Base-by-base conservation (phyloP, 495 filamentous ascomycete genomes). In the Neurospora sp. region DNA sequence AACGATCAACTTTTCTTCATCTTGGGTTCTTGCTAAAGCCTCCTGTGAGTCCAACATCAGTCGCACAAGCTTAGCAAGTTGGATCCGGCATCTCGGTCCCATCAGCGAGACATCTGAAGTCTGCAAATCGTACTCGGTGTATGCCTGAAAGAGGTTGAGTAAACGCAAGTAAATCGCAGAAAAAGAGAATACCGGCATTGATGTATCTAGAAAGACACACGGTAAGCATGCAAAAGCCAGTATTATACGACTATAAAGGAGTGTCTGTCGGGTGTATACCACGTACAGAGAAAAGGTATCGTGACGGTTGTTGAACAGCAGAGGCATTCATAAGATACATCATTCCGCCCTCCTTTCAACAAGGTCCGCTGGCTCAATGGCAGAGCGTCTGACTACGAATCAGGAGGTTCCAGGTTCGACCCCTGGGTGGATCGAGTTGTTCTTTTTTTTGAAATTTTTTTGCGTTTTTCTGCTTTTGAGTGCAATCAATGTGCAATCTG, bases 281-380 rank as follows among this genome's bases (percentile, higher is more conserved):
- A 54, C 4, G 1, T 54, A 54, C 5, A 27, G 5, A 54, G 48
- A 1, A 59, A 12, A 31, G 11, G 1, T 62, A 27, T 62, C 54
- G 14, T 7, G 6, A 35, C 14, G 27, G 23, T 16, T 31, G 6
- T 3, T 7, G 27, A 18, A 12, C 20, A 0, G 1, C 3, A 9
- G 1, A 35, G 12, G 1, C 2, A 1, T 18, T 66, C 12, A 35
- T 66, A 66, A 66, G 12, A 8, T 6, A 3, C 6, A 4, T 35
- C 3, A 66, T 18, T 27, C 1, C 2, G 1, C 2, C 14, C 1
- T 6, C 1, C 1, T 14, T 9, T 0, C 0, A 35, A 62, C 14
- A 66, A 66, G 54, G 54, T 66, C 54, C 54, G 54, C 54, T 66
- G 54, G 54, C 54, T 66, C 54, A 66, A 66, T 66, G 54, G 54